Evolutionary conservation across 768 basidiomycete genomes (phyloP), one percentile per base, ranked within the genome.

Genomic region (Trametes maxima): DNA sequence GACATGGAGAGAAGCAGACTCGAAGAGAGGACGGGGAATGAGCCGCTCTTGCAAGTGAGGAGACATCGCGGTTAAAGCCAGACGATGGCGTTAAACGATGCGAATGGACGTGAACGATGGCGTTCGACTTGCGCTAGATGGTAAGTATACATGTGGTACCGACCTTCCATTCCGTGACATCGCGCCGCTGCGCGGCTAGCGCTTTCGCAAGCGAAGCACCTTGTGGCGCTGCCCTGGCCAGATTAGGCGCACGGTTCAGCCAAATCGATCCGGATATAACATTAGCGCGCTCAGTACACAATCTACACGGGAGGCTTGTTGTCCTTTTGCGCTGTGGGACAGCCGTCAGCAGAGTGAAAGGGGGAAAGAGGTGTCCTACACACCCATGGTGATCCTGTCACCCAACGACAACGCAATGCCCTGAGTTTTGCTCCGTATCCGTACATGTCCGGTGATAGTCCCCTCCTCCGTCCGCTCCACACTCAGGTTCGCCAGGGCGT

Each of bases 351-450:
- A 50, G 14, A 21, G 62, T 44, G 49, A 45, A 0, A 16, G 16
- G 5, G 22, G 13, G 33, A 36, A 11, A 58, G 37, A 12, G n/a
- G 12, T n/a, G 42, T 14, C 13, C 1, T 28, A 70, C 79, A 58
- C 60, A 83, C 83, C 81, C 74, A 83, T 79, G 11, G 83, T 93
- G 69, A 94, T 94, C 69, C 87, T 82, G 75, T 95, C 94, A n/a
- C 94, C 96, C 63, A 99, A 75, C 17, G 92, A 93, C 63, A 98
- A 79, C 1, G 96, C 96, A 63, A 98, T 98, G 54, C 96, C 96
- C 74, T 98, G 96, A 22, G 96, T 98, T 78, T 98, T 98, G 71
- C 92, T 94, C 59, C 96, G 85, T 71, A 98, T 98, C 53, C 96
- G 86, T 10, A 98, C 94, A 75, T 98, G 95, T 0, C 96, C 96